Conservation (phyloP, 257 asterid species). For the Solanum corneliomulleri region DNA sequence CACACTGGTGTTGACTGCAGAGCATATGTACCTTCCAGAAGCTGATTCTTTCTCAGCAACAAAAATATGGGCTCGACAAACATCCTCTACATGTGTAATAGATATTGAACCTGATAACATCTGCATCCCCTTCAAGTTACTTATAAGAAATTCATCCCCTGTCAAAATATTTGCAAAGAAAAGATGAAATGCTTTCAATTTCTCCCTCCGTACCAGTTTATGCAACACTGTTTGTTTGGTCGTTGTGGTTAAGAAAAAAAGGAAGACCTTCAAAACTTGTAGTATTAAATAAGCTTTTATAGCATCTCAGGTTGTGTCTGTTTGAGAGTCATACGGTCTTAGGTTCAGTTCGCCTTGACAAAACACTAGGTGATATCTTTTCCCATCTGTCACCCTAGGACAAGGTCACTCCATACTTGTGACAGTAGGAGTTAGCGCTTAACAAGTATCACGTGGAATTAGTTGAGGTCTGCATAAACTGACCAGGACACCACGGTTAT, state of each 20-base stretch:
- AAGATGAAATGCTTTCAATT: background rate
- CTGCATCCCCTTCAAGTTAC: slow-evolving; percentile 12
- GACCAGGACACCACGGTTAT: background rate
- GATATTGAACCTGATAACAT: slow-evolving; percentile 15
- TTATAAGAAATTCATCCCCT: slow-evolving; percentile 11
- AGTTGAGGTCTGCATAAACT: background rate
- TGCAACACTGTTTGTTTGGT: background rate
- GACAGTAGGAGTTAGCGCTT: background rate
- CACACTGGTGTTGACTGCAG: slow-evolving; percentile 8
- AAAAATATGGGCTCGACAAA: slow-evolving; percentile 14
- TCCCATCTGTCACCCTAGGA: background rate
- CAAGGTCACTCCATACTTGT: background rate
- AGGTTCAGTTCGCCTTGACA: background rate
- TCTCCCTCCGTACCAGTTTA: background rate
- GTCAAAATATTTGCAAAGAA: background rate
- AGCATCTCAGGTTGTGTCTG: background rate
- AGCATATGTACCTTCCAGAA: slow-evolving; percentile 11
- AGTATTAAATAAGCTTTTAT: background rate
- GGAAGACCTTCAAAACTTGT: background rate
- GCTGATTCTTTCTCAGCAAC: slow-evolving; percentile 19
- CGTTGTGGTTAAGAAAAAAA: background rate
- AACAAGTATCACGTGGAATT: background rate
- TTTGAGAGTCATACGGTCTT: background rate
- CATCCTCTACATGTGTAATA: slow-evolving; percentile 11
- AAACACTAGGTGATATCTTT: background rate